Conservation (phyloP, 2,329 filamentous ascomycete species). For the Aspergillus fructus region DNA sequence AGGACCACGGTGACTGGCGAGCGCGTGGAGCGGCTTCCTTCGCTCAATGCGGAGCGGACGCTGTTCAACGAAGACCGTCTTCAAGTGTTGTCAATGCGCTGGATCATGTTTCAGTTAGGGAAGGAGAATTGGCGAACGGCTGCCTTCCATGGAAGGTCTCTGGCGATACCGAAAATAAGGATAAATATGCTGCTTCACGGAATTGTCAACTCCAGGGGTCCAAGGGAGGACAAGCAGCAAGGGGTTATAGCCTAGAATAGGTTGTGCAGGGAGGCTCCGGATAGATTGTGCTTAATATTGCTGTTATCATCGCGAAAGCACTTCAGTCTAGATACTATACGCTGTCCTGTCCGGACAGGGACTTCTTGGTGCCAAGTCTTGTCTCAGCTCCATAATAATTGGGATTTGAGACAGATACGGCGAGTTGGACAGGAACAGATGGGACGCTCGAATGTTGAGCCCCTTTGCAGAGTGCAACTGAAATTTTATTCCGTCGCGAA, state of each 20-base stretch:
- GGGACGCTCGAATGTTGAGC: background rate
- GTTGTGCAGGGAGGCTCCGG: background rate
- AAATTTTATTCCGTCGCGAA: background rate
- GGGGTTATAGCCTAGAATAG: background rate
- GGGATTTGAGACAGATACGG: background rate
- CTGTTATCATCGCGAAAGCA: background rate
- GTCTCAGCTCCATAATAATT: background rate
- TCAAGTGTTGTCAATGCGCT: background rate
- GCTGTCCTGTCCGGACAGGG: too few relatives aligned
- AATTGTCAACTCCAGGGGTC: background rate
- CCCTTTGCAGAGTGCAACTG: background rate
- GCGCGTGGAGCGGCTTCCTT: background rate
- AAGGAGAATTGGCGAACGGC: background rate
- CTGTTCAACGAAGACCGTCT: background rate
- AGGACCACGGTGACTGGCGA: background rate
- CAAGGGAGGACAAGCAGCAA: background rate
- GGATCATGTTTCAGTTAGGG: background rate
- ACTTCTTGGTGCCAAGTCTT: background rate
- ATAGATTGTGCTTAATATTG: background rate
- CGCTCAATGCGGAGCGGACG: slow-evolving; percentile 2
- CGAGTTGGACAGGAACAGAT: background rate
- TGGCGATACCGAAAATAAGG: background rate
- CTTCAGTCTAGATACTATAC: too few relatives aligned
- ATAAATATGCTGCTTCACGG: background rate
- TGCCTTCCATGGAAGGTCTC: background rate